A percentile compares a stretch with the other conserved stretches of the same genome.
phyloP scores from a whole-genome alignment of 108 stramenopile species.

The Bacterosira constricta region DNA sequence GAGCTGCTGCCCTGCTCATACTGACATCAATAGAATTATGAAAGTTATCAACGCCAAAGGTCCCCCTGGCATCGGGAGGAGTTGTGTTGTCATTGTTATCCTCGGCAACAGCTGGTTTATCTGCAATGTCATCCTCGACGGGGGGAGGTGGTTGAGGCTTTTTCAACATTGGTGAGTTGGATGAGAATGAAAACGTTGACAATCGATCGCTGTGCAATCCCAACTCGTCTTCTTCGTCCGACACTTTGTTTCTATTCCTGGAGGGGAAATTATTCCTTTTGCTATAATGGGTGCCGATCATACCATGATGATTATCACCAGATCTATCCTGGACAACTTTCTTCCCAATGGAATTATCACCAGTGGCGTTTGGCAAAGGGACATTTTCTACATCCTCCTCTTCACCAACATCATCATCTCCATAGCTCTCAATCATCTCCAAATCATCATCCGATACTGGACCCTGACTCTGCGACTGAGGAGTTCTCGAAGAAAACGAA shows the following conservation, averaged over 20 bases:
- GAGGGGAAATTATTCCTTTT: background rate
- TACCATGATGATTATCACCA: background rate
- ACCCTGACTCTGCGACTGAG: constrained; percentile 2
- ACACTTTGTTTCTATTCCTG: background rate
- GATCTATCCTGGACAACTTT: background rate
- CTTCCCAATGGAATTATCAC: background rate
- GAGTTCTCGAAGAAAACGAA: constrained; percentile 13
- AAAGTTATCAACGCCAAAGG: constrained; percentile 14
- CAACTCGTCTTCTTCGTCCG: constrained; percentile 11
- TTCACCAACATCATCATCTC: background rate
- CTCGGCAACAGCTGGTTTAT: background rate
- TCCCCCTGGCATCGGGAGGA: too few relatives aligned
- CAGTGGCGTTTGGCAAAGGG: background rate
- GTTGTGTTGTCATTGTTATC: background rate
- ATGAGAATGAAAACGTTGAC: constrained; percentile 23
- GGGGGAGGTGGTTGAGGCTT: background rate
- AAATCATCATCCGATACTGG: background rate
- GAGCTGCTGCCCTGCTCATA: background rate
- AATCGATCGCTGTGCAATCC: constrained; percentile 32
- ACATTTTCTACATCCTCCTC: background rate
- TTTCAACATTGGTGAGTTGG: constrained; percentile 1
- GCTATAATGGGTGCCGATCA: background rate
- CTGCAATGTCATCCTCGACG: background rate
- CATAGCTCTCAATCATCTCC: background rate
- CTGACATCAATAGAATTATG: constrained; percentile 6